These are phyloP conservation scores for Cladosporium sp. DNA, from an alignment of 2,329 filamentous ascomycete species.

Conservation along the genomic window DNA sequence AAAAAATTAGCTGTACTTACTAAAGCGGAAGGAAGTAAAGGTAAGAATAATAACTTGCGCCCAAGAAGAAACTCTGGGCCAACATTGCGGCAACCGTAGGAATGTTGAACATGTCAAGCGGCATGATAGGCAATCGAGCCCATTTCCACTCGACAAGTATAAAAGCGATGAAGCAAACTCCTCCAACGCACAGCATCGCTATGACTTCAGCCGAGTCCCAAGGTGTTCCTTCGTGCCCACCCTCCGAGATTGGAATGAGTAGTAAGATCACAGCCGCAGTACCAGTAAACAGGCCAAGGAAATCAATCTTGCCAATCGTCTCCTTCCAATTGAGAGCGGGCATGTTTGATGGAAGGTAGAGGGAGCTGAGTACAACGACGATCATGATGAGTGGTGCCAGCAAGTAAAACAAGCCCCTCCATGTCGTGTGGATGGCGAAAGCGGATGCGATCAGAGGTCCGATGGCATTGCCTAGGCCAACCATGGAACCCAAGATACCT, in stretches of 20 bases:
- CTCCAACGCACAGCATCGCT: constrained; percentile 50
- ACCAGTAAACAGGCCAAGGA: constrained; percentile 49
- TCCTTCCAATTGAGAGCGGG: constrained; percentile 41
- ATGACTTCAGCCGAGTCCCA: constrained; percentile 55
- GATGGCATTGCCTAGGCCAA: constrained; percentile 40
- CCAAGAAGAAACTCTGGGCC: constrained; percentile 54
- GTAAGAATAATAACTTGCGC: constrained; percentile 58
- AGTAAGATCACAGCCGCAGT: constrained; percentile 54
- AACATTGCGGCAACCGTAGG: constrained; percentile 50
- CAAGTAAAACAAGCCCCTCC: constrained; percentile 45
- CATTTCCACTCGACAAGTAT: constrained; percentile 49
- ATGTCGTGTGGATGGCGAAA: constrained; percentile 34
- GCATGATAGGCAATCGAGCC: constrained; percentile 54
- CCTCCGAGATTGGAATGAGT: constrained; percentile 58
- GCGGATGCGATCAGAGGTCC: constrained; percentile 43
- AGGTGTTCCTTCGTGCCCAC: constrained; percentile 38
- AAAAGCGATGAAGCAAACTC: constrained; percentile 43
- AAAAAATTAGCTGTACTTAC: background rate
- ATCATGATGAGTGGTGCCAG: constrained; percentile 46
- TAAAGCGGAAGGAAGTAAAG: constrained; percentile 80
- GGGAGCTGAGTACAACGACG: constrained; percentile 34
- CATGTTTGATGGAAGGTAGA: constrained; percentile 48
- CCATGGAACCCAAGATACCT: constrained; percentile 40
- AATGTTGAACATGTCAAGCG: constrained; percentile 50
- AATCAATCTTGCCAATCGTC: constrained; percentile 53